Evolutionary conservation across 169 alveolate genomes (phyloP).

Genomic region (Plasmodium billcollinsi): DNA sequence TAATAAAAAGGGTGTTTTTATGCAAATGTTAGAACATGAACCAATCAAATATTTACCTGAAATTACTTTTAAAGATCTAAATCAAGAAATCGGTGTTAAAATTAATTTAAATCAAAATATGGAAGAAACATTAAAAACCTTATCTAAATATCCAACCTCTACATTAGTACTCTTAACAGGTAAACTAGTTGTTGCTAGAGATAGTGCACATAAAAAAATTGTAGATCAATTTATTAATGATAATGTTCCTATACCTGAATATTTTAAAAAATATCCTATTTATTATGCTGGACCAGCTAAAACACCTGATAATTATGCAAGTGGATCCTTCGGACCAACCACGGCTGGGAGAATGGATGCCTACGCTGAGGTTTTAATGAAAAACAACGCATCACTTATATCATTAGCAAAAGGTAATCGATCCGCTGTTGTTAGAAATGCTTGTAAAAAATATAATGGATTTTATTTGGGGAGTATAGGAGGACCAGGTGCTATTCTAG

Average conservation of each 20-base stretch:
- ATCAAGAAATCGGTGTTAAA: conserved; percentile 22
- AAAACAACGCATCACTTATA: conserved; percentile 87
- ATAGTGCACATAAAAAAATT: conserved; percentile 91
- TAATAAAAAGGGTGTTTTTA: conserved; percentile 86
- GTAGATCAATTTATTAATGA: conserved; percentile 82
- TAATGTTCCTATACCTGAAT: conserved; percentile 87
- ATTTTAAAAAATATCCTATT: conserved; percentile 88
- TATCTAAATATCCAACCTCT: conserved; percentile 85
- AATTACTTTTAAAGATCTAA: conserved; percentile 33
- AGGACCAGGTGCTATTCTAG: conserved; percentile 93
- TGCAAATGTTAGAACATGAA: conserved; percentile 89
- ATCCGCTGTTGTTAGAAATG: conserved; percentile 83
- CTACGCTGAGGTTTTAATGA: conserved; percentile 86
- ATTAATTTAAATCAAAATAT: conserved; percentile 87
- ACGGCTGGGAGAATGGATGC: conserved; percentile 94
- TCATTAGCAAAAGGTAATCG: conserved; percentile 91
- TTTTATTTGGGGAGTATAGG: conserved; percentile 91
- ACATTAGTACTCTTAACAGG: conserved; percentile 88
- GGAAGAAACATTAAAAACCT: conserved; percentile 81
- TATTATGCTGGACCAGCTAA: conserved; percentile 93
- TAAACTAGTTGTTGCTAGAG: conserved; percentile 91
- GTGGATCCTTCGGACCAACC: conserved; percentile 94
- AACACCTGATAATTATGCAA: conserved; percentile 89
- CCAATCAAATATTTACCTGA: conserved; percentile 88
- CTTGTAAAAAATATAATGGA: conserved; percentile 90